Evolutionary conservation across 2,329 filamentous ascomycete species (phyloP).

Genomic region (Nemania sp.): DNA sequence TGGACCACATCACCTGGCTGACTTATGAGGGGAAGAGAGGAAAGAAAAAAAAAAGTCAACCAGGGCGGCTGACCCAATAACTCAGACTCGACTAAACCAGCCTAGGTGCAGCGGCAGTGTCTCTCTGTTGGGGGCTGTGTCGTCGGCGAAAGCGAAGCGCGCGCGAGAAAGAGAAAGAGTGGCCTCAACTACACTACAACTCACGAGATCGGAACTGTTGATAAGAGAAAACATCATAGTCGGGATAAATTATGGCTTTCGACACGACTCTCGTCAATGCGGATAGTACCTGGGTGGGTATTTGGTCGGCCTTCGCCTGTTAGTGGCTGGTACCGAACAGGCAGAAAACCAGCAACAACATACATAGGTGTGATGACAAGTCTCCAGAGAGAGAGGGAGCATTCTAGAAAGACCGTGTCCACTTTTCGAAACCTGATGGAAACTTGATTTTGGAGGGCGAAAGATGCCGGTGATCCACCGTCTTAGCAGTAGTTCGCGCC

Average conservation of each 20-base stretch:
- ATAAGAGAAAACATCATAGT: background rate
- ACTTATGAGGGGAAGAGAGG: background rate
- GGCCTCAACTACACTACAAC: no score
- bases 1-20: background rate
- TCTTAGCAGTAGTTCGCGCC: background rate
- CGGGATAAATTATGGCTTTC: background rate
- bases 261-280: background rate
- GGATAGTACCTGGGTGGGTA: background rate
- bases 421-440: conserved; percentile 5
- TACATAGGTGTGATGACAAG: no score
- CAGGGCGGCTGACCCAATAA: no score
- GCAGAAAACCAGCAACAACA: background rate
- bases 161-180: background rate
- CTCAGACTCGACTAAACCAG: background rate
- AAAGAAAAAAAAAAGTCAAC: background rate
- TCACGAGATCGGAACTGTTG: background rate
- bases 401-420: conserved; percentile 1
- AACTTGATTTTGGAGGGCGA: background rate
- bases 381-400: no score
- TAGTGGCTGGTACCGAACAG: background rate
- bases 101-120: background rate
- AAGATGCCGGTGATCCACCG: conserved; percentile 1
- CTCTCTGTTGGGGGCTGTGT: conserved; percentile 20
- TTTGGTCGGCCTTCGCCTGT: background rate
- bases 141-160: conserved; percentile 18